Evolutionary conservation across 2,329 filamentous ascomycete genomes (phyloP).

Genomic region (Beauveria sp.): DNA sequence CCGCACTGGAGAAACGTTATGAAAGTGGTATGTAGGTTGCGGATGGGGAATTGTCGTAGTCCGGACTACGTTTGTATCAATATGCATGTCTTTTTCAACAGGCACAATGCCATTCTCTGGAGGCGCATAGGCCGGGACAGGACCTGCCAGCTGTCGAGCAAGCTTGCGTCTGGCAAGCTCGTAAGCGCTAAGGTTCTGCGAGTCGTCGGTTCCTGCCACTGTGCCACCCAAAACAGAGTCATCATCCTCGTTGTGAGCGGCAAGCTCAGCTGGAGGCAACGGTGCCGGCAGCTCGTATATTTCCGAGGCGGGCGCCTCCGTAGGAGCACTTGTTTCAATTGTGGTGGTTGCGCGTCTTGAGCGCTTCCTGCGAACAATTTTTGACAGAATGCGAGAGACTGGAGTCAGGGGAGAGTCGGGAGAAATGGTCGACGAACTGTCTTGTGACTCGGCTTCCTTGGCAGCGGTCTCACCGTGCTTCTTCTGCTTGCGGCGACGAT

Average conservation of each 20-base stretch:
- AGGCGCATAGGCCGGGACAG: conserved; percentile 42
- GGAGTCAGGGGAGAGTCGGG: conserved; percentile 18
- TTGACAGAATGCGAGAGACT: conserved; percentile 29
- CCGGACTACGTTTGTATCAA: conserved; percentile 13
- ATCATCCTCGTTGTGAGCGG: conserved; percentile 31
- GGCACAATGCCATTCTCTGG: conserved; percentile 22
- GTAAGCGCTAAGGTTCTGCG: conserved; percentile 37
- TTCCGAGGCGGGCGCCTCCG: conserved; percentile 35
- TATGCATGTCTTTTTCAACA: conserved; percentile 24
- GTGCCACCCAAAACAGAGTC: conserved; percentile 31
- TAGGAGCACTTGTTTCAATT: conserved; percentile 21
- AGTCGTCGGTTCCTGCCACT: conserved; percentile 33
- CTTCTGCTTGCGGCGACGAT: conserved; percentile 22
- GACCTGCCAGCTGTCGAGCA: conserved; percentile 42
- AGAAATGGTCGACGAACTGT: conserved; percentile 27
- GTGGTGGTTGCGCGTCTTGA: conserved; percentile 17
- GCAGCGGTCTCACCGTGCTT: conserved; percentile 19
- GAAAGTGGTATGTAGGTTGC: not conserved
- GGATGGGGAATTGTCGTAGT: conserved; percentile 15
- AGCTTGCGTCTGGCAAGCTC: conserved; percentile 44
- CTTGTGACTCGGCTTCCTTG: conserved; percentile 28
- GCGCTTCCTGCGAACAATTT: conserved; percentile 31
- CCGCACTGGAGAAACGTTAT: conserved; percentile 15
- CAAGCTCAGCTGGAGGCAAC: conserved; percentile 40
- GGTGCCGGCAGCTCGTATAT: conserved; percentile 46